Conservation (phyloP, 257 asterid genomes). For the Forsythia suspensa region DNA sequence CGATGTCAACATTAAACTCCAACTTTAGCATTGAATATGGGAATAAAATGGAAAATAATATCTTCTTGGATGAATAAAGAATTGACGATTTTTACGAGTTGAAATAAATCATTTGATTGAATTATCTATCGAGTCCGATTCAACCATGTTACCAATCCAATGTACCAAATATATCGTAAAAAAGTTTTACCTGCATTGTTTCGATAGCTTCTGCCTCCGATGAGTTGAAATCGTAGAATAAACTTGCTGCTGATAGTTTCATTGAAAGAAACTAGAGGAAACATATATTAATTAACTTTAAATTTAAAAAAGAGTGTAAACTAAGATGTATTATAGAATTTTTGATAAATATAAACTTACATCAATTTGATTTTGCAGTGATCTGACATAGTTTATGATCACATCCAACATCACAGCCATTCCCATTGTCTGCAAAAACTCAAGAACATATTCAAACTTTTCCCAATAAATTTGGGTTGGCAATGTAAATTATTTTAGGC, state of each 20-base stretch:
- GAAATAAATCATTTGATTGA: too few species aligned
- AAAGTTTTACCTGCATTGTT: slow-evolving; percentile 50
- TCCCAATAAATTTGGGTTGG: background rate
- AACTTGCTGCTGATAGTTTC: slow-evolving; percentile 94
- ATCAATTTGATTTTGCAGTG: slow-evolving; percentile 93
- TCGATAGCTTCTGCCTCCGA: slow-evolving; percentile 71
- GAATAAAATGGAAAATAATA: background rate
- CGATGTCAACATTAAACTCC: slow-evolving; percentile 12
- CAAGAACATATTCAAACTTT: background rate
- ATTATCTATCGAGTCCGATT: too few species aligned
- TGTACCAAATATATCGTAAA: background rate
- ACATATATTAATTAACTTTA: background rate
- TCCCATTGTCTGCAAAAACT: slow-evolving; percentile 81
- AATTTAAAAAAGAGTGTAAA: background rate
- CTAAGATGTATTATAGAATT: background rate
- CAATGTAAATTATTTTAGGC: background rate
- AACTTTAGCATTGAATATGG: slow-evolving; percentile 22
- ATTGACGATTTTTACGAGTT: background rate
- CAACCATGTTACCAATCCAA: background rate
- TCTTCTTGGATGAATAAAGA: background rate
- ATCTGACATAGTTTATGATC: slow-evolving; percentile 76
- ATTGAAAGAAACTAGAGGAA: slow-evolving; percentile 77
- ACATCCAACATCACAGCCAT: slow-evolving; percentile 99
- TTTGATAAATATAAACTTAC: slow-evolving; percentile 36
- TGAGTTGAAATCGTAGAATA: slow-evolving; percentile 84